Percentiles rank a stretch among this genome's conserved stretches.
Conservation (phyloP, 257 asterid genomes). For the Coffea canephora region DNA sequence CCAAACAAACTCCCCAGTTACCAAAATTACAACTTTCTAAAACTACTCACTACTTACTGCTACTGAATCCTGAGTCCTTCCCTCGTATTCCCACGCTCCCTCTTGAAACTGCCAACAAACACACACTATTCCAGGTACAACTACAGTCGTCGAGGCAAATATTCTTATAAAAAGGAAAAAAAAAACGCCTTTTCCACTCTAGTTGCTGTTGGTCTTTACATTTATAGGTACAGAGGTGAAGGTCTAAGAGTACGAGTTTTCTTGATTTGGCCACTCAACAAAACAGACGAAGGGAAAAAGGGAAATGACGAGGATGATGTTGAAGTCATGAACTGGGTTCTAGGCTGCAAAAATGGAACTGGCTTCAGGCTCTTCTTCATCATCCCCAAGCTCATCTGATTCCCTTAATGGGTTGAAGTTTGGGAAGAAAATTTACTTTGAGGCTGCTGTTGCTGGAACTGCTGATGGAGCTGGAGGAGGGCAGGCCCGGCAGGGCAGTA, state of each 20-base stretch:
- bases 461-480: slow-evolving; percentile 29
- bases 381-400: slow-evolving; percentile 44
- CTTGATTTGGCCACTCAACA: slow-evolving; percentile 15
- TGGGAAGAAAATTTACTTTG: slow-evolving; percentile 85
- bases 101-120: not conserved
- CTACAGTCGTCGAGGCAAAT: not conserved
- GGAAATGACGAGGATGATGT: not conserved
- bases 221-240: not conserved
- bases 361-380: slow-evolving; percentile 47
- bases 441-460: slow-evolving; percentile 41
- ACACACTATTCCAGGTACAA: not conserved
- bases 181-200: not conserved
- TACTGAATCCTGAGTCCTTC: no score
- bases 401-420: slow-evolving; percentile 64
- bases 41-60: not conserved
- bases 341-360: slow-evolving; percentile 63
- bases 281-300: not conserved
- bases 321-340: slow-evolving; percentile 47
- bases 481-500: slow-evolving; percentile 29
- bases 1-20: not conserved
- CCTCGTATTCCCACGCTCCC: not conserved
- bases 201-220: not conserved
- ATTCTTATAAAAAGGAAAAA: not conserved
- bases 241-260: not conserved
- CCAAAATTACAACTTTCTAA: not conserved